Evolutionary conservation across 768 basidiomycete genomes (phyloP).

Genomic region (Gyrodon lividus): DNA sequence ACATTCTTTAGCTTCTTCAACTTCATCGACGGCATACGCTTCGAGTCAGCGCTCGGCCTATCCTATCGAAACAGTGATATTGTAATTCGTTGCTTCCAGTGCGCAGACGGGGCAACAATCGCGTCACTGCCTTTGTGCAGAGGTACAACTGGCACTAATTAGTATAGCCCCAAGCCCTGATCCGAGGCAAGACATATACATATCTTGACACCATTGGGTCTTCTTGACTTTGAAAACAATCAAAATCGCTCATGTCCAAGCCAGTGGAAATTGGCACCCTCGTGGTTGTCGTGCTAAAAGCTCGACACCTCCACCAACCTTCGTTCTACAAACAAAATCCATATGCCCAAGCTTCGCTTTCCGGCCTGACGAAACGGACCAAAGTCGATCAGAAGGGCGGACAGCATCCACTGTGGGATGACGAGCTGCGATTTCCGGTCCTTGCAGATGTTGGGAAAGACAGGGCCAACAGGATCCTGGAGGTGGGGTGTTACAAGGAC

Average conservation of each 20-base stretch:
- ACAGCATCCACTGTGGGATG: conserved; percentile 93
- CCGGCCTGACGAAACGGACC: conserved; percentile 65
- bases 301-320: conserved; percentile 79
- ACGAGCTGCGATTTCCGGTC: conserved; percentile 78
- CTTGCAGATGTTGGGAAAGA: conserved; percentile 55
- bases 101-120: neutral
- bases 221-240: neutral
- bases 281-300: conserved; percentile 83
- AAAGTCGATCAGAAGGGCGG: conserved; percentile 81
- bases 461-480: conserved; percentile 50
- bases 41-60: no score
- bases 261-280: conserved; percentile 71
- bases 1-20: no score
- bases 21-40: no score
- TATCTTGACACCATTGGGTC: neutral
- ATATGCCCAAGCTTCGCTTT: conserved; percentile 64
- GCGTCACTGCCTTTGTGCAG: neutral
- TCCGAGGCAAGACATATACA: neutral
- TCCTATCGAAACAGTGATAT: no score
- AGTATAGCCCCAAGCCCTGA: neutral
- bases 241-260: conserved; percentile 22
- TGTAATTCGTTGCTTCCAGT: neutral
- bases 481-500: conserved; percentile 78
- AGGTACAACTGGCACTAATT: neutral
- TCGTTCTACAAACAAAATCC: conserved; percentile 92